phyloP scores from a whole-genome alignment of 1,284 basidiomycete species.

The Trametes polyzona region DNA sequence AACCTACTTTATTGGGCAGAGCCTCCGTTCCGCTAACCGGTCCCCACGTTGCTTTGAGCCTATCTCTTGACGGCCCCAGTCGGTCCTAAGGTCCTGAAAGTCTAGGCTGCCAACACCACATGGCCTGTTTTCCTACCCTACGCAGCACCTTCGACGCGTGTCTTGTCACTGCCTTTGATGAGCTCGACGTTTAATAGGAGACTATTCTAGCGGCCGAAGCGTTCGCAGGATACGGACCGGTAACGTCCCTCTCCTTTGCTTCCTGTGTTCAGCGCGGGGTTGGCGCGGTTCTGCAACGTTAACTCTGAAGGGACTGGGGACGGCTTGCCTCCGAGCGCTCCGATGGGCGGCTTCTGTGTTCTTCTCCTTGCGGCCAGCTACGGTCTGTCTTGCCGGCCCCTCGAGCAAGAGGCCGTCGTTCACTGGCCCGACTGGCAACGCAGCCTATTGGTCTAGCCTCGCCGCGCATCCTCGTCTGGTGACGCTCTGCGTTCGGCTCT shows the following conservation, averaged over 20 bases:
- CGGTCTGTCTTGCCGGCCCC: background rate
- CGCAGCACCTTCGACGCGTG: constrained; percentile 4
- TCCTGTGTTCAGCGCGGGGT: constrained; percentile 5
- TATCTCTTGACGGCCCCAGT: background rate
- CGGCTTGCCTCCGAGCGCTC: constrained; percentile 14
- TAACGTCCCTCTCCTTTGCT: background rate
- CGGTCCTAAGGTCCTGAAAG: background rate
- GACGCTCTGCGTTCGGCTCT: background rate
- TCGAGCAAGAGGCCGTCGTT: background rate
- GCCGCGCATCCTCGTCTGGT: background rate
- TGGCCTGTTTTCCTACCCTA: background rate
- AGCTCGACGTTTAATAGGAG: background rate
- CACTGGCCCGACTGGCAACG: background rate
- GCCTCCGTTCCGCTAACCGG: background rate
- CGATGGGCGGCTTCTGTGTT: background rate
- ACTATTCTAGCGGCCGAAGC: constrained; percentile 11
- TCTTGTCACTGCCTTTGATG: background rate
- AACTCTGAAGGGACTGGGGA: constrained; percentile 5
- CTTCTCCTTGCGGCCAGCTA: background rate
- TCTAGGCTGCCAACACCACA: background rate
- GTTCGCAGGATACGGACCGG: constrained; percentile 4
- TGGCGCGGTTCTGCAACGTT: constrained; percentile 10
- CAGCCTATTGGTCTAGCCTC: background rate
- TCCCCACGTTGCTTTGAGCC: background rate
- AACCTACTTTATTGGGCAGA: background rate